Evolutionary conservation across 345 rosid genomes (phyloP), one percentile per base, ranked within the genome.

Genomic region (Hevea brasiliensis): DNA sequence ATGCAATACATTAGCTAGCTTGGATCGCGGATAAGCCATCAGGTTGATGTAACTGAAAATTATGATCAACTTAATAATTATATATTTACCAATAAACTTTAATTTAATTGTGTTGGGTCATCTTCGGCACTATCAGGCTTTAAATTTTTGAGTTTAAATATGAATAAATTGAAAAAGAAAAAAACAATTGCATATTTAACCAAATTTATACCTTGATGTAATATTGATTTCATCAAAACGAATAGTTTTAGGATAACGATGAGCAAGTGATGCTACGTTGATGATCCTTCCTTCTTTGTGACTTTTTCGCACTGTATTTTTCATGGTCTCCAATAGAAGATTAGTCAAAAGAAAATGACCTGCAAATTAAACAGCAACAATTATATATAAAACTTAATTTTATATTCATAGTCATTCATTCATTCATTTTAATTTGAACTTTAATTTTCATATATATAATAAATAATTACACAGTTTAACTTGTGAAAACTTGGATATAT

Each of bases 1-100:
- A 75, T 92, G 95, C 87, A 94, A 80, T 74, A 92, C 72, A 76
- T 89, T 92, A 70, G 89, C 88, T 20, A 94, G 89, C 81, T 94
- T 94, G 20, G 88, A 86, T 51, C 85, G 89, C 32, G 81, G 87
- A 78, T 89, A 89, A 8, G 94, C 85, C 44, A 41, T 55, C 0
- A 86, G 18, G 58, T 79, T 74, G 65, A 45, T 79, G 71, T 86
- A 89, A 71, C 90, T 89, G 87, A 11, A 78, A 23, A 65, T 62
- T 17, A n/a, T n/a, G n/a, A n/a, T n/a, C n/a, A n/a, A n/a, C n/a
- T n/a, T n/a, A n/a, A n/a, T n/a, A n/a, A n/a, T n/a, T n/a, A n/a
- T n/a, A n/a, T n/a, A n/a, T n/a, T n/a, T n/a, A n/a, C n/a, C n/a
- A n/a, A n/a, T n/a, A n/a, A n/a, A n/a, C n/a, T n/a, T n/a, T n/a